Evolutionary conservation across 305 asterid genomes (phyloP).

Genomic region (Stenogyne calaminthoides): DNA sequence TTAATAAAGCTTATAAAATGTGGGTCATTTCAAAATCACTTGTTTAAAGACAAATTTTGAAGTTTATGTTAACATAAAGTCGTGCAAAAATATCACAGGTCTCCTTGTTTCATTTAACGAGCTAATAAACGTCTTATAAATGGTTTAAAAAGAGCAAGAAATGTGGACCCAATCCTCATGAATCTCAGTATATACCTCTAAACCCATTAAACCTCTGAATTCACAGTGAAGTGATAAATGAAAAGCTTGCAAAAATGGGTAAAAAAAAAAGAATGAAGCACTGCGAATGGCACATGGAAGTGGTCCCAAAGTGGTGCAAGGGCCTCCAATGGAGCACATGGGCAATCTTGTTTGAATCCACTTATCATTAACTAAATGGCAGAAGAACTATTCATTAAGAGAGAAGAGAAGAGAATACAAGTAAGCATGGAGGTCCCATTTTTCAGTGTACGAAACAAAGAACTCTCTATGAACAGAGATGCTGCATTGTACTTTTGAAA

Average conservation of each 20-base stretch:
- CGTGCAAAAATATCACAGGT: neutral
- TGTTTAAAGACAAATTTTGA: neutral
- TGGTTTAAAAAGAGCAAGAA: neutral
- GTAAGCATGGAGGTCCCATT: constrained; percentile 40
- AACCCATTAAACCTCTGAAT: neutral
- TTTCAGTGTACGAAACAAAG: constrained; percentile 20
- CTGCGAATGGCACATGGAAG: constrained; percentile 54
- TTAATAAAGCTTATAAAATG: neutral
- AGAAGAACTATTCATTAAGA: constrained; percentile 31
- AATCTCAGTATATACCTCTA: neutral
- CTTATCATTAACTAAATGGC: constrained; percentile 37
- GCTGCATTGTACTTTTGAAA: constrained; percentile 26
- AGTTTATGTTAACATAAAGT: neutral
- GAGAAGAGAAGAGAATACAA: constrained; percentile 29
- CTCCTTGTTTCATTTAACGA: neutral
- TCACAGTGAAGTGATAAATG: constrained; percentile 1
- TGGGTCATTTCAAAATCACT: neutral
- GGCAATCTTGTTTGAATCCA: constrained; percentile 44
- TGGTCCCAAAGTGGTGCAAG: constrained; percentile 45
- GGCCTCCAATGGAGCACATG: constrained; percentile 43
- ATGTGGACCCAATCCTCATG: neutral
- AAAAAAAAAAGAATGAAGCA: constrained; percentile 16
- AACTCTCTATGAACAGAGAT: constrained; percentile 10
- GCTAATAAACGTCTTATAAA: neutral
- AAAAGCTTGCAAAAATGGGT: constrained; percentile 12